Percentiles rank a stretch among this genome's conserved stretches.
Evolutionary conservation across 2,329 filamentous ascomycete species (phyloP).

Genomic region (Sporothrix dimorphospora): DNA sequence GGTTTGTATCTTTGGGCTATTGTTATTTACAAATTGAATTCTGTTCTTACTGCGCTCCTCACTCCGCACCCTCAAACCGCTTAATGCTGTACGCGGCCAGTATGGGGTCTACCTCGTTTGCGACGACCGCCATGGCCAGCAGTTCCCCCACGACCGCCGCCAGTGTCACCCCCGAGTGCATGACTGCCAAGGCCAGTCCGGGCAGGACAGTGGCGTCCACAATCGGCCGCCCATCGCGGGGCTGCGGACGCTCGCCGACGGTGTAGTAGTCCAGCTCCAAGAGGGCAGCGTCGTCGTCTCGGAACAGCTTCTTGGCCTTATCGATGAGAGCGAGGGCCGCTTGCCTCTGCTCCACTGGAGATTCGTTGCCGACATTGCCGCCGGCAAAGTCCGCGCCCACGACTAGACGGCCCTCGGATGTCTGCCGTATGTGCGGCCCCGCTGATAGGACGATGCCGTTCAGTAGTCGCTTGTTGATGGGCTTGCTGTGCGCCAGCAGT

Average conservation of each 20-base stretch:
- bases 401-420: constrained; percentile 37
- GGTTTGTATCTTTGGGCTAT: too few species aligned
- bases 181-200: constrained; percentile 40
- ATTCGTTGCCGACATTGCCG: constrained; percentile 28
- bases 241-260: constrained; percentile 38
- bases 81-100: neutral
- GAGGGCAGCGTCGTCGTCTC: constrained; percentile 16
- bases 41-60: neutral
- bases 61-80: neutral
- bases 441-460: constrained; percentile 36
- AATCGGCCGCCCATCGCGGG: constrained; percentile 39
- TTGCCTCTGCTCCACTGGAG: constrained; percentile 23
- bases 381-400: constrained; percentile 37
- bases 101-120: constrained; percentile 20
- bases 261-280: constrained; percentile 40
- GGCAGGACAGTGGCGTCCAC: constrained; percentile 36
- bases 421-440: constrained; percentile 40
- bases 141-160: constrained; percentile 37
- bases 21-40: too few species aligned
- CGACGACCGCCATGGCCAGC: constrained; percentile 23
- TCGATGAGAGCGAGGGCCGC: constrained; percentile 36
- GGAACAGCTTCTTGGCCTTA: constrained; percentile 33
- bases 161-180: constrained; percentile 42
- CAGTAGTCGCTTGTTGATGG: constrained; percentile 33
- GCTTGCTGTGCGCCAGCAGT: constrained; percentile 39